Conservation (phyloP, 2,329 filamentous ascomycete species). For the Aspergillus fischeri region DNA sequence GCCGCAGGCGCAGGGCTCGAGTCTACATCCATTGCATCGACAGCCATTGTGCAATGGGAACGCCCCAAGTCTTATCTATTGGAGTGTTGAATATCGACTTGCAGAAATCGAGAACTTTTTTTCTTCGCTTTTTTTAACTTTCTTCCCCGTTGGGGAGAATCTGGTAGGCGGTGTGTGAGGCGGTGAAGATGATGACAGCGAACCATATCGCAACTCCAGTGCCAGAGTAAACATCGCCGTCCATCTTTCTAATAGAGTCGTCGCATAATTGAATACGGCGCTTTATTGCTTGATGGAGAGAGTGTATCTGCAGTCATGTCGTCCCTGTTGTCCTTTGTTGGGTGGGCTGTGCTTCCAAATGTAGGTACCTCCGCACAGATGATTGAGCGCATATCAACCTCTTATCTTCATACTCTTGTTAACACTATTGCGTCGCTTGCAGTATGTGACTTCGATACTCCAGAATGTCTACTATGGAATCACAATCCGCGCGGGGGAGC, state of each 20-base stretch:
- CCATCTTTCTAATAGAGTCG: background rate
- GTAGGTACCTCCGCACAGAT: constrained; percentile 38
- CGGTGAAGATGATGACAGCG: constrained; percentile 15
- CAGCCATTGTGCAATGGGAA: constrained; percentile 28
- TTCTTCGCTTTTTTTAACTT: constrained; percentile 25
- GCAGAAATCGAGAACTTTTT: constrained; percentile 23
- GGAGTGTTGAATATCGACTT: constrained; percentile 5
- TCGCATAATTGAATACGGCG: background rate
- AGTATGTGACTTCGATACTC: constrained; percentile 73
- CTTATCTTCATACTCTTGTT: constrained; percentile 3
- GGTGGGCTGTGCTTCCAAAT: constrained; percentile 60
- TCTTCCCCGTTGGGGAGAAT: constrained; percentile 4
- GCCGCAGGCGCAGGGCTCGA: constrained; percentile 16
- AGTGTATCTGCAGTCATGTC: constrained; percentile 26
- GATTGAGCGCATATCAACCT: background rate
- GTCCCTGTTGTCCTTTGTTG: constrained; percentile 52
- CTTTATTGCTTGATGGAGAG: background rate
- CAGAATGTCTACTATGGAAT: constrained; percentile 83
- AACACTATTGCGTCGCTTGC: constrained; percentile 1
- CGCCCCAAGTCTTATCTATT: background rate
- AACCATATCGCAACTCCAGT: constrained; percentile 1
- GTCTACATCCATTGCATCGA: constrained; percentile 40
- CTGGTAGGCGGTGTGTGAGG: constrained; percentile 24
- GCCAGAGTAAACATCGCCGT: constrained; percentile 1
- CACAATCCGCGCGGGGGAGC: constrained; percentile 83